phyloP scores from a whole-genome alignment of 1,284 basidiomycete species.

The Mrakiaceae sp. region DNA sequence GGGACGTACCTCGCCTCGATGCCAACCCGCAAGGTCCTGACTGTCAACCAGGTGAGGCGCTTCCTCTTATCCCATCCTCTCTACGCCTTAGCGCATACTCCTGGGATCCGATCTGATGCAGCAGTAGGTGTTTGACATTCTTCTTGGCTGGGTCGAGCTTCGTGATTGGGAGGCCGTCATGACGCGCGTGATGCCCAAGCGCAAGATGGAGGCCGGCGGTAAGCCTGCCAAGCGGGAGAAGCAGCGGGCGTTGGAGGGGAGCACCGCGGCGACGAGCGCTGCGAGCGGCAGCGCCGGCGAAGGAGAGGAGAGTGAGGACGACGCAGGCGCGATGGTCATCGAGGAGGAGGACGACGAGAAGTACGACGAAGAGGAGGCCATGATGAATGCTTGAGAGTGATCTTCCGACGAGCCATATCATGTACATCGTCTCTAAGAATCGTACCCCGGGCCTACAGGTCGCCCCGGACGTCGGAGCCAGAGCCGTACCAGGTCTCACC shows the following conservation, averaged over 20 bases:
- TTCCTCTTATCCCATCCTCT: neutral
- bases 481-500: conserved; percentile 4
- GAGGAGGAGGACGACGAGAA: conserved; percentile 28
- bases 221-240: conserved; percentile 29
- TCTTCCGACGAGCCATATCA: neutral
- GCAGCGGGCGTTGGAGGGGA: conserved; percentile 20
- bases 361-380: conserved; percentile 26
- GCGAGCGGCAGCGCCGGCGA: conserved; percentile 21
- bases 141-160: conserved; percentile 75
- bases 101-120: neutral
- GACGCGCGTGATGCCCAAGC: conserved; percentile 71
- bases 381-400: neutral
- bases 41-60: conserved; percentile 70
- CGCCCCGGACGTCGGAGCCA: too few relatives aligned
- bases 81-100: neutral
- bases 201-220: conserved; percentile 45
- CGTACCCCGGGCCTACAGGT: too few relatives aligned
- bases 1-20: conserved; percentile 71
- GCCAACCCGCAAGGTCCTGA: conserved; percentile 85
- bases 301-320: conserved; percentile 18
- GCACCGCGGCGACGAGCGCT: conserved; percentile 23
- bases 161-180: conserved; percentile 74
- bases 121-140: conserved; percentile 66
- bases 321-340: conserved; percentile 26
- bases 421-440: too few relatives aligned